Evolutionary conservation across 345 rosid species (phyloP).

Genomic region (Moringa oleifera): DNA sequence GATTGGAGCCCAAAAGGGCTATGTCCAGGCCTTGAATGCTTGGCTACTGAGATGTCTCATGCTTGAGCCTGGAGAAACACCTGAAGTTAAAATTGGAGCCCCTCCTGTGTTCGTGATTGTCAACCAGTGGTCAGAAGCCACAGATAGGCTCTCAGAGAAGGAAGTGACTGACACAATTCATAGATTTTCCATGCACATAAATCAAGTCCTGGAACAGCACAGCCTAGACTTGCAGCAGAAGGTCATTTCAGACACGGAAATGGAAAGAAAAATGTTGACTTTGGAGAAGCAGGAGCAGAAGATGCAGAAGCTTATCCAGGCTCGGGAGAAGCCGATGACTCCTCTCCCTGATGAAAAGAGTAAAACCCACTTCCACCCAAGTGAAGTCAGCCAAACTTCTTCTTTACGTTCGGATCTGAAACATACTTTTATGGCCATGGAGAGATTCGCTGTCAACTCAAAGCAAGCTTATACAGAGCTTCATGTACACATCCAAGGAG

Average conservation of each 20-base stretch:
- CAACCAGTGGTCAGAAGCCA: slow-evolving; percentile 44
- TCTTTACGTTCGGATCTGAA: slow-evolving; percentile 4
- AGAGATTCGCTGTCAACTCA: slow-evolving; percentile 18
- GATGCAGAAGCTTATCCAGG: slow-evolving; percentile 8
- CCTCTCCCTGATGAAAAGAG: slow-evolving; percentile 5
- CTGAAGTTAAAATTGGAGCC: slow-evolving; percentile 37
- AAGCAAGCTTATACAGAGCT: slow-evolving; percentile 20
- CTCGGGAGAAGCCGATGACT: slow-evolving; percentile 11
- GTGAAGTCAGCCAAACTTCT: slow-evolving; percentile 10
- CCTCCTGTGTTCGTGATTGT: slow-evolving; percentile 43
- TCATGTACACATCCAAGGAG: not conserved
- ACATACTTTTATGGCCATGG: slow-evolving; percentile 20
- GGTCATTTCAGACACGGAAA: slow-evolving; percentile 12
- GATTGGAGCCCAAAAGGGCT: slow-evolving; percentile 48
- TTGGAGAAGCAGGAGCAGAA: slow-evolving; percentile 23
- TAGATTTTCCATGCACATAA: slow-evolving; percentile 19
- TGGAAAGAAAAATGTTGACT: slow-evolving; percentile 21
- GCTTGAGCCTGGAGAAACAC: slow-evolving; percentile 40
- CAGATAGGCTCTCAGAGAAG: slow-evolving; percentile 31
- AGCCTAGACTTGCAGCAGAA: slow-evolving; percentile 18
- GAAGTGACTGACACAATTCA: slow-evolving; percentile 36
- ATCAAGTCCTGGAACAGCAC: slow-evolving; percentile 27
- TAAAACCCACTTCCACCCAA: not conserved
- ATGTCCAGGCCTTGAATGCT: slow-evolving; percentile 51
- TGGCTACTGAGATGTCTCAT: slow-evolving; percentile 58